Evolutionary conservation across 2,329 filamentous ascomycete species (phyloP).

Genomic region (Fusarium falciforme): DNA sequence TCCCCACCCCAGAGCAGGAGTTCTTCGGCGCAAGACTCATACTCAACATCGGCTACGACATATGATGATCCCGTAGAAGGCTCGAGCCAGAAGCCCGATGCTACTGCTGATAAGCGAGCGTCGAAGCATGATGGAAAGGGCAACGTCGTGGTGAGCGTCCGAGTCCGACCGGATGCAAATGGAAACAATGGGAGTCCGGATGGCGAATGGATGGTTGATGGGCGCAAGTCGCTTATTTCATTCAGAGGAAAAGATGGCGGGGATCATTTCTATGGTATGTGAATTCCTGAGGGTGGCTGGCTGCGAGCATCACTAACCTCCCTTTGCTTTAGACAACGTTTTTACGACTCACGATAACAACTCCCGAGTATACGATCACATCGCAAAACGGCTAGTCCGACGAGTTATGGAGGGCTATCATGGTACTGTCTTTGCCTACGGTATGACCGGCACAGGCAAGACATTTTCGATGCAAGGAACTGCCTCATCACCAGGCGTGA

Average conservation of each 20-base stretch:
- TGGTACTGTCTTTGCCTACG: constrained; percentile 97
- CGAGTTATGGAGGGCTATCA: constrained; percentile 99
- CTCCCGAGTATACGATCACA: constrained; percentile 91
- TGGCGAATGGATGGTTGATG: constrained; percentile 92
- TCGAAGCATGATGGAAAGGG: constrained; percentile 82
- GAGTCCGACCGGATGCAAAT: constrained; percentile 85
- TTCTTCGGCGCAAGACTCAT: constrained; percentile 92
- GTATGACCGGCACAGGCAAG: constrained; percentile 98
- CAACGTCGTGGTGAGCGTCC: constrained; percentile 94
- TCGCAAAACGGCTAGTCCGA: constrained; percentile 91
- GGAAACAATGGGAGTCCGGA: constrained; percentile 72
- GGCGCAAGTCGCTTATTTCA: constrained; percentile 81
- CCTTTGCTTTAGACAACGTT: constrained; percentile 83
- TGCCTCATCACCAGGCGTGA: constrained; percentile 93
- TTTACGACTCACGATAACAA: constrained; percentile 96
- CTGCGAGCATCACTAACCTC: constrained; percentile 30
- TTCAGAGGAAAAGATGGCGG: constrained; percentile 91
- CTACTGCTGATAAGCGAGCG: constrained; percentile 56
- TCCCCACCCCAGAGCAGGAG: constrained; percentile 90
- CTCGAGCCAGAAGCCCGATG: constrained; percentile 48
- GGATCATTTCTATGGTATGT: constrained; percentile 89
- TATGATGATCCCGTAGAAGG: constrained; percentile 82
- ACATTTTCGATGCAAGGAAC: constrained; percentile 99
- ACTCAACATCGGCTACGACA: constrained; percentile 89
- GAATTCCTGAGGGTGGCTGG: background rate